Percentiles rank a stretch among this genome's conserved stretches.
Evolutionary conservation across 1,139 yeast genomes (phyloP).

Genomic region (Kodamaea ohmeri): DNA sequence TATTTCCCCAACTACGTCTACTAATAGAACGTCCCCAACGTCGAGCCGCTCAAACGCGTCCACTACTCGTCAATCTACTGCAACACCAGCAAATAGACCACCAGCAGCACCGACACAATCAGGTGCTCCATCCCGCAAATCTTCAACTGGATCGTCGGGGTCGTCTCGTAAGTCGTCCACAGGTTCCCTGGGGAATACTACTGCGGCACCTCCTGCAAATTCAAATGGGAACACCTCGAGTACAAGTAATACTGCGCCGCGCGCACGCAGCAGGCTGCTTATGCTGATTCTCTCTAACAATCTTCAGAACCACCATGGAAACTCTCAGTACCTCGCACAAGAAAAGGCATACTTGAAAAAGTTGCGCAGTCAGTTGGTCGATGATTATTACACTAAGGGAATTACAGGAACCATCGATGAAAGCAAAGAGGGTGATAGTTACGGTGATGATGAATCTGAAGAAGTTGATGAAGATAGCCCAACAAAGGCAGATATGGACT

Average conservation of each 20-base stretch:
- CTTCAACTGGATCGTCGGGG: slow-evolving; percentile 5
- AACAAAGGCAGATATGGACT: slow-evolving; percentile 24
- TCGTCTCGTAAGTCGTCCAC: neutral
- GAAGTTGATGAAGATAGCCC: slow-evolving; percentile 26
- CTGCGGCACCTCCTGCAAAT: neutral
- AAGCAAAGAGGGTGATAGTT: slow-evolving; percentile 15
- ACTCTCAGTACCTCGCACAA: slow-evolving; percentile 54
- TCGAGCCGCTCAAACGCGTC: neutral
- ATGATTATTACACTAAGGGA: slow-evolving; percentile 70
- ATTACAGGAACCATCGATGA: slow-evolving; percentile 41
- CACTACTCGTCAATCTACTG: no score
- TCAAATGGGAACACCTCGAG: neutral
- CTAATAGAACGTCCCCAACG: neutral
- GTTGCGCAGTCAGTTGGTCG: slow-evolving; percentile 60
- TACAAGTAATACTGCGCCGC: neutral
- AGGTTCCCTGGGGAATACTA: neutral
- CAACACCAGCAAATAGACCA: no score
- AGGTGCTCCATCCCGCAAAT: slow-evolving; percentile 2
- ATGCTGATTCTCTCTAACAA: slow-evolving; percentile 13
- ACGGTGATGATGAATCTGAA: slow-evolving; percentile 24
- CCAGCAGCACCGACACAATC: no score
- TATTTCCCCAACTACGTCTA: neutral
- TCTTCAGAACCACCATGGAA: slow-evolving; percentile 24
- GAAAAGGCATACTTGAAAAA: slow-evolving; percentile 67
- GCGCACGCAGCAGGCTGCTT: slow-evolving; percentile 4